Evolutionary conservation across 495 filamentous ascomycete species (phyloP).

Genomic region (Trichodelitschia bisporula): DNA sequence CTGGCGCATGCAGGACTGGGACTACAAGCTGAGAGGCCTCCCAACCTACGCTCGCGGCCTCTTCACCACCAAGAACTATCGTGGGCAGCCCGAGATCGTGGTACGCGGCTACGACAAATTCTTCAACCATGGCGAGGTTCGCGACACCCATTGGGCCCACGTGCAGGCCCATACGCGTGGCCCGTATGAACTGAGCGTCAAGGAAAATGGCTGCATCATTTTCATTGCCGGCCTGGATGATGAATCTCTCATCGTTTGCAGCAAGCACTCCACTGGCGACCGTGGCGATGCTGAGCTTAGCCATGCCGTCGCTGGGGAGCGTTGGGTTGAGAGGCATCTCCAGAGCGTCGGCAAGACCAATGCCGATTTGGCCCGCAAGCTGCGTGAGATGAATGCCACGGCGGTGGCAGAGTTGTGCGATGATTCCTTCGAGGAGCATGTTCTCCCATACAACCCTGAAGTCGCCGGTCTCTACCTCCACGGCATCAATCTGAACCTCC

Average conservation of each 20-base stretch:
- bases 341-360: constrained; percentile 45
- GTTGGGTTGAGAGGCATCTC: constrained; percentile 64
- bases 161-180: constrained; percentile 54
- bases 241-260: constrained; percentile 73
- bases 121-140: constrained; percentile 72
- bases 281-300: constrained; percentile 41
- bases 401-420: constrained; percentile 94
- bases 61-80: constrained; percentile 46
- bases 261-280: constrained; percentile 84
- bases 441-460: constrained; percentile 66
- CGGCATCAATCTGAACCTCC: constrained; percentile 83
- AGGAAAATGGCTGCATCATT: constrained; percentile 98
- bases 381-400: constrained; percentile 64
- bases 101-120: constrained; percentile 95
- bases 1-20: constrained; percentile 84
- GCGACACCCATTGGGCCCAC: constrained; percentile 55
- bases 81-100: constrained; percentile 48
- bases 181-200: constrained; percentile 86
- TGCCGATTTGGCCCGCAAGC: constrained; percentile 44
- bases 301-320: constrained; percentile 69
- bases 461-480: constrained; percentile 84
- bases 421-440: constrained; percentile 89
- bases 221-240: constrained; percentile 85
- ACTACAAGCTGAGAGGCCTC: constrained; percentile 66
- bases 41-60: constrained; percentile 83